Conservation (phyloP, 108 stramenopile species). For the Cyclotella sp. region DNA sequence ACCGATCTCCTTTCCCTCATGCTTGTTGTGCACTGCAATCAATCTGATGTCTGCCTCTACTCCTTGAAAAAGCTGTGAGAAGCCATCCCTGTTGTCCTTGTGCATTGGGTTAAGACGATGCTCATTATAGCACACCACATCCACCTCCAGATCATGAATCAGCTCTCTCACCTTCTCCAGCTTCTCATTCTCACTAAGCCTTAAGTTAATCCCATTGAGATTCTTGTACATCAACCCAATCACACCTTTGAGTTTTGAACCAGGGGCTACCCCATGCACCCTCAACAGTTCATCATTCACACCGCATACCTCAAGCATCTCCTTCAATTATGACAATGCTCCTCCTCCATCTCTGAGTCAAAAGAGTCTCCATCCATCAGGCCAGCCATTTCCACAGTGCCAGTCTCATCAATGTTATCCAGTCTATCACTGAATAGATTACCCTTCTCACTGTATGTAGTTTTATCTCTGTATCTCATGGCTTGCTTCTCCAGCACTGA, state of each 20-base stretch:
- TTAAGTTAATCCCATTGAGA: neutral
- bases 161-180: neutral
- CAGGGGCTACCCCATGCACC: too few relatives aligned
- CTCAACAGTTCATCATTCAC: too few relatives aligned
- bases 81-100: constrained; percentile 14
- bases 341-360: too few relatives aligned
- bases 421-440: too few relatives aligned
- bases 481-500: constrained; percentile 21
- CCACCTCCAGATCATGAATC: constrained; percentile 21
- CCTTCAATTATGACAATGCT: too few relatives aligned
- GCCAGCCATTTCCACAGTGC: neutral
- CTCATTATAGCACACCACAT: constrained; percentile 8
- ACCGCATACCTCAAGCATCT: too few relatives aligned
- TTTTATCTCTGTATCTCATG: neutral
- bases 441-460: neutral
- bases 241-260: too few relatives aligned
- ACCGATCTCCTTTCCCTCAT: neutral
- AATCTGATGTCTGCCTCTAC: constrained; percentile 2
- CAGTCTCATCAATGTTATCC: constrained; percentile 18
- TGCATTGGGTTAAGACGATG: constrained; percentile 3
- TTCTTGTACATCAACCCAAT: constrained; percentile 8
- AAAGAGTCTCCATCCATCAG: neutral
- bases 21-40: neutral
- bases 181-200: neutral
- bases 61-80: constrained; percentile 11